Evolutionary conservation across 345 rosid genomes (phyloP), one percentile per base, ranked within the genome.

Genomic region (Capsella bursapastoris): DNA sequence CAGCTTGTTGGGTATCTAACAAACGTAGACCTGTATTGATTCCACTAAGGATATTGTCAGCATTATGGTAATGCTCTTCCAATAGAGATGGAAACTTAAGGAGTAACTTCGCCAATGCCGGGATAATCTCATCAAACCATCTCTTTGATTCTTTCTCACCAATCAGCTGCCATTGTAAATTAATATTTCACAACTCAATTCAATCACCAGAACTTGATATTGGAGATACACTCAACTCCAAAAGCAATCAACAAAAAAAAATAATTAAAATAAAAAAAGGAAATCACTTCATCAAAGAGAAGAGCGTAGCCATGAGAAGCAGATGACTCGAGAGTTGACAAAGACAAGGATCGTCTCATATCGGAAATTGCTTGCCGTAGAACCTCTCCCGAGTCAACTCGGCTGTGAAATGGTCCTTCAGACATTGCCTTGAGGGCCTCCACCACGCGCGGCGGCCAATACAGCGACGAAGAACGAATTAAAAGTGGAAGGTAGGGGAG

Each of bases 111-210:
- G 97, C 92, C 81, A 90, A 57, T 29, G 80, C 74, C 0, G 99
- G 99, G 51, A 92, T 64, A 65, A 83, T 78, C 60, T 90, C 86
- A 66, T 27, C 55, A 71, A 94, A 90, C 92, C 97, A 95, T 76
- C 78, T 84, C 48, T 78, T 67, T 6, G 91, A 78, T 43, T 86
- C 88, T 13, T 69, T 79, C 32, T 79, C 72, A n/a, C 84, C 55
- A 41, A 82, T 69, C 57, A 91, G 69, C 96, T 93, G 84, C 74
- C 74, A 27, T 15, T 29, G 63, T 0, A 22, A 22, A 22, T 22
- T 22, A 22, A 22, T 22, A 48, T 27, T 9, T 37, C 63, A 13
- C 4, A 52, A 31, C 51, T 66, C 38, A 59, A 41, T 60, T 56
- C 47, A 61, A 43, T 15, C 69, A 68, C 68, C 34, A 50, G 22